Base-by-base conservation (phyloP, 257 asterid genomes). In the Salvia rosmarinus region DNA sequence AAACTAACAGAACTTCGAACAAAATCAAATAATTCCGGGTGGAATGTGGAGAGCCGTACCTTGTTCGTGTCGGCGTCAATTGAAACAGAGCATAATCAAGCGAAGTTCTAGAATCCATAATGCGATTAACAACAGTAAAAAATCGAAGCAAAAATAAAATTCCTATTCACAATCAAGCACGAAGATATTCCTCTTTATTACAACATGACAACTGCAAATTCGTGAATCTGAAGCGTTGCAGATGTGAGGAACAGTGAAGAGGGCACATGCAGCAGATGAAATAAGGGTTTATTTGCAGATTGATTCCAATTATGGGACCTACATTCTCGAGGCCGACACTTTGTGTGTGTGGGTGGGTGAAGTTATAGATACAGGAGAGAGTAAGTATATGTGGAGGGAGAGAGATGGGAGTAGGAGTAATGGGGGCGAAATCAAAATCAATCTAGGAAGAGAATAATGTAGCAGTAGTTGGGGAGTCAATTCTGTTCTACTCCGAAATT, bases 31-130 rank as follows among this genome's bases (percentile, higher is more conserved):
- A 37, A 50, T 28, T 43, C 4, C 13, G 44, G 30, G 40, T 6
- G 75, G 16, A 13, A 46, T 54, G 43, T 28, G 34, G 7, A 59
- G 43, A 30, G 25, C 7, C 10, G 19, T 85, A 90, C 96, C 97
- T 87, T 42, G 96, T 91, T 81, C 97, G 82, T 6, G 97, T 91
- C 21, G 97, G 97, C 6, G 97, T 91, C 17, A 91, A 77, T 43
- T 85, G 96, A 79, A 91, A 91, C 86, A 84, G 82, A 74, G 84
- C 96, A 79, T 85, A 80, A 75, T 87, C 97, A 35, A 91, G 87
- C 70, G 52, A 77, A 47, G 84, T 78, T 35, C 80, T 82, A 1
- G 95, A 78, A 67, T 91, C 97, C 94, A 91, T 91, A 59, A 37
- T 34, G 37, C 6, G 44, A 69, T 43, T 23, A 61, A 49, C 56